Evolutionary conservation across 2,329 filamentous ascomycete genomes (phyloP).

Genomic region (Teratosphaeria viscida): DNA sequence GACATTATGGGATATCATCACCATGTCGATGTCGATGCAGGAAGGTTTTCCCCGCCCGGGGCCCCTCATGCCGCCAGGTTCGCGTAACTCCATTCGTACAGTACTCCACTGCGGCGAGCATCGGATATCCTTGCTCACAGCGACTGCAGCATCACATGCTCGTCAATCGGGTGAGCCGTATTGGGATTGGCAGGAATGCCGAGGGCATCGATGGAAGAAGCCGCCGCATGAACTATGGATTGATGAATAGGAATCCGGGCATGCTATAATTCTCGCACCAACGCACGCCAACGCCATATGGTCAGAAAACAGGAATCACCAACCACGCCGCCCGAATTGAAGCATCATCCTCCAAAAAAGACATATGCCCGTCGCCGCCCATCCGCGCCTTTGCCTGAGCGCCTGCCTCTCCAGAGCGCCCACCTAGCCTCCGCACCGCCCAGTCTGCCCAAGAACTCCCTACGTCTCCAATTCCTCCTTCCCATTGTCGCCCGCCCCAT

Average conservation of each 20-base stretch:
- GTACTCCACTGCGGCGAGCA: neutral
- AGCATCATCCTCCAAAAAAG: neutral
- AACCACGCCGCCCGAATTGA: neutral
- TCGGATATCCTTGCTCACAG: too few relatives aligned
- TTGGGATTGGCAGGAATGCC: too few relatives aligned
- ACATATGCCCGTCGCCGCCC: neutral
- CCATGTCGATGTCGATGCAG: neutral
- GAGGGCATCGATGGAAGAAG: too few relatives aligned
- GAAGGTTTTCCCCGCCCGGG: neutral
- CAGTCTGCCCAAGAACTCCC: neutral
- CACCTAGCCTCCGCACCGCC: too few relatives aligned
- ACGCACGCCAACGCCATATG: neutral
- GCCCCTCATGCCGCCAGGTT: neutral
- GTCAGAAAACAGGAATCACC: neutral
- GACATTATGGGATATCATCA: too few relatives aligned
- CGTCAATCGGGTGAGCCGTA: too few relatives aligned
- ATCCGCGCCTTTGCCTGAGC: neutral
- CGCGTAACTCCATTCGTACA: neutral
- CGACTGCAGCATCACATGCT: too few relatives aligned
- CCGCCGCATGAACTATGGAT: neutral
- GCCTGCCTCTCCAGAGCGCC: too few relatives aligned
- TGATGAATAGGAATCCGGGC: neutral
- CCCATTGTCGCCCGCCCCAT: constrained; percentile 7
- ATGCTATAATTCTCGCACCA: neutral
- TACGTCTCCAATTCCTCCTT: neutral